Base-by-base conservation (phyloP, 345 rosid species). In the Brassica cretica region DNA sequence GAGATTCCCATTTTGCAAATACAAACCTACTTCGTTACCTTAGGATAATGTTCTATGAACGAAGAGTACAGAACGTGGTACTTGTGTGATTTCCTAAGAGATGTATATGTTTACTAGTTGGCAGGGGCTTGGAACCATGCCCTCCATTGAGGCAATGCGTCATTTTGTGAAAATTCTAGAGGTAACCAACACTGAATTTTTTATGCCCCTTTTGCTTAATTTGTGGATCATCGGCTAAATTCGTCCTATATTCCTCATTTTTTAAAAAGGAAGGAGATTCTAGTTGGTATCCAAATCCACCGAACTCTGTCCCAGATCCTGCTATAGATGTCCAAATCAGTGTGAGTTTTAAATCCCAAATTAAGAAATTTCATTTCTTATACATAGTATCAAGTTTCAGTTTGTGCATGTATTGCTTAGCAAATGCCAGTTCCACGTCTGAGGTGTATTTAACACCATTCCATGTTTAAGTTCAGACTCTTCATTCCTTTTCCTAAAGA, bases 91-190 rank as follows among this genome's bases (percentile, higher is more conserved):
- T 30, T 71, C 66, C 25, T 65, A 65, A 71, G 51, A 78, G 51
- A 65, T 18, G 76, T 65, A 29, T 4, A 16, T 65, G 81, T 76
- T n/a, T 86, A 85, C 87, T 72, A 94, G 98, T 83, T 92, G 98
- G 98, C 89, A 94, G 83, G 95, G 88, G 68, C 95, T 94, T 74
- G 98, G 91, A 74, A 85, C 86, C 84, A 94, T 92, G 98, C 87
- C 86, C 25, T 76, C 96, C 64, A 80, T 93, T n/a, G 98, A 94
- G 84, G 98, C 98, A 49, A 94, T 91, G 98, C 94, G 94, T 71
- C 94, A 89, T 29, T 94, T 94, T 87, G 98, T 94, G 84, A 92
- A 94, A 85, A 89, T 92, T 78, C 79, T 94, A 71, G 98, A 94
- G 98, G 98, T 92, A 62, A 58, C 62, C 59, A 68, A 64, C 27